phyloP scores from a whole-genome alignment of 805 yeast genomes.

The Ogataea minuta region DNA sequence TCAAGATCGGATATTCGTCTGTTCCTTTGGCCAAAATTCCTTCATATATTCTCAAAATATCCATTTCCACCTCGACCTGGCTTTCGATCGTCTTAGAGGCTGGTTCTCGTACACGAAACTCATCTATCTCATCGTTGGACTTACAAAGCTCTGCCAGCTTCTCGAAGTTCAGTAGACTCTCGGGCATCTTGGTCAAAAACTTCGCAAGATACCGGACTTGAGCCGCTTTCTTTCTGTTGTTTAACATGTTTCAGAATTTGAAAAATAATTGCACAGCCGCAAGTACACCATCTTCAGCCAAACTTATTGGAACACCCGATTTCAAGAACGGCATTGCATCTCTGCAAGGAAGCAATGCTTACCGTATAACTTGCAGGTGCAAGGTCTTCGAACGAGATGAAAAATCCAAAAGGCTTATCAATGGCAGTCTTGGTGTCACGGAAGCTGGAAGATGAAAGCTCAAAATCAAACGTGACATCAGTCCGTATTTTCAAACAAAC shows the following conservation, averaged over 20 bases:
- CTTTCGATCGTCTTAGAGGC: conserved; percentile 36
- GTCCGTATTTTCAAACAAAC: not conserved
- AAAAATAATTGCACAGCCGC: conserved; percentile 4
- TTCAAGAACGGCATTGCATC: not conserved
- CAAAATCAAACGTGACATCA: not conserved
- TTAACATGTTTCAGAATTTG: conserved; percentile 8
- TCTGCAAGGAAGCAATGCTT: not conserved
- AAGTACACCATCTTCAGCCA: not conserved
- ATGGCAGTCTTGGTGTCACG: not conserved
- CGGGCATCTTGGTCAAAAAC: not conserved
- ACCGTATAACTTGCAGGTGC: conserved; percentile 1
- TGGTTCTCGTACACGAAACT: conserved; percentile 19
- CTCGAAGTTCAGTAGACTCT: conserved; percentile 22
- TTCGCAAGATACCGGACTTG: conserved; percentile 8
- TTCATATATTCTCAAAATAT: conserved; percentile 33
- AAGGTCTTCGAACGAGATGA: not conserved
- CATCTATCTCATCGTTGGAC: conserved; percentile 11
- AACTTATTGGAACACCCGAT: conserved; percentile 6
- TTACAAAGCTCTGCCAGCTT: conserved; percentile 27
- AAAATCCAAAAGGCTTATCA: conserved; percentile 3
- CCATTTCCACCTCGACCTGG: conserved; percentile 40
- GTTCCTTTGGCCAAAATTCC: conserved; percentile 30
- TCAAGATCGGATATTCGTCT: conserved; percentile 29
- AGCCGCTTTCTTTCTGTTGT: conserved; percentile 5
- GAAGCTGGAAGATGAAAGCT: not conserved